Evolutionary conservation across 1,284 basidiomycete genomes (phyloP).

Genomic region (Phylloboletellus chloephorus): DNA sequence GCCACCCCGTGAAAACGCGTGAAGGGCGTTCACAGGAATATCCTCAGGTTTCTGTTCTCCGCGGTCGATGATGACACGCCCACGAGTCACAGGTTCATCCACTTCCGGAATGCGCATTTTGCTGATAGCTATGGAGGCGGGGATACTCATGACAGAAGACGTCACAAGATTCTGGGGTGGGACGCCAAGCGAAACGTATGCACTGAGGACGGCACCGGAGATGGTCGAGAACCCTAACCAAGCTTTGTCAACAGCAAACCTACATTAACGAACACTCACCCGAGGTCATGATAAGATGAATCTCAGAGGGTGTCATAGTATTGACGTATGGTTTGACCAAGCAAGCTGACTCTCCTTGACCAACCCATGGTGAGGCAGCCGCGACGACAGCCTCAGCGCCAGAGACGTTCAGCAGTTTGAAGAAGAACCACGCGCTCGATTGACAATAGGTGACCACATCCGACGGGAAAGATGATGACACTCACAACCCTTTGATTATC

Average conservation of each 20-base stretch:
- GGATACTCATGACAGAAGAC: slow-evolving; percentile 91
- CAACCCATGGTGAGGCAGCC: slow-evolving; percentile 87
- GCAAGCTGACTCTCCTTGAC: slow-evolving; percentile 84
- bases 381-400: slow-evolving; percentile 92
- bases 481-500: slow-evolving; percentile 75
- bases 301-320: slow-evolving; percentile 83
- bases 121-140: slow-evolving; percentile 86
- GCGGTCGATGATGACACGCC: slow-evolving; percentile 73
- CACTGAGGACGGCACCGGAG: slow-evolving; percentile 81
- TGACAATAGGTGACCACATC: slow-evolving; percentile 3
- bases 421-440: slow-evolving; percentile 84
- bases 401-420: slow-evolving; percentile 80
- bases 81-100: slow-evolving; percentile 82
- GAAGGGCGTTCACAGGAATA: slow-evolving; percentile 68
- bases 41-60: slow-evolving; percentile 54
- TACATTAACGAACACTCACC: slow-evolving; percentile 39
- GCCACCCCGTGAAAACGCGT: slow-evolving; percentile 86
- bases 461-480: neutral
- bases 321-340: slow-evolving; percentile 83
- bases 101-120: slow-evolving; percentile 82
- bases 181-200: slow-evolving; percentile 82
- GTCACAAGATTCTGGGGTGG: slow-evolving; percentile 81
- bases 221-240: slow-evolving; percentile 76
- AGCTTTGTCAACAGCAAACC: slow-evolving; percentile 5
- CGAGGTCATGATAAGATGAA: slow-evolving; percentile 87